Conservation (phyloP, 2,329 filamentous ascomycete species). For the Pseudocercospora cruenta region DNA sequence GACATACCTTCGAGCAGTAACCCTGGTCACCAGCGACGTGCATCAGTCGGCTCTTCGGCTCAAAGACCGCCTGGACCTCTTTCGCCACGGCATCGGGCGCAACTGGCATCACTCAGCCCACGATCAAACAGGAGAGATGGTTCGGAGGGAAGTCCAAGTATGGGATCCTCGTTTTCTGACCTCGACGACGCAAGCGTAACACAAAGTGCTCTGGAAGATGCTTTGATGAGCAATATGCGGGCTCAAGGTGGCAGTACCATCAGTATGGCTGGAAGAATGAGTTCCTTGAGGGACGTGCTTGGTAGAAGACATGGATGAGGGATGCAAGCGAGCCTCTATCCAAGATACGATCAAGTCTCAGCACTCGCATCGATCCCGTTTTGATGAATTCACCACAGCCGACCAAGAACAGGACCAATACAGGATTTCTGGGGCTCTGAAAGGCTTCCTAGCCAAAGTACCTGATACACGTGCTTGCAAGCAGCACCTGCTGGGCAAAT, state of each 20-base stretch:
- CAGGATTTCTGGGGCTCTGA: background rate
- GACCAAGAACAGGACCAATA: background rate
- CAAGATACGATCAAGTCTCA: background rate
- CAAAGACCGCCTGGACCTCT: constrained; percentile 36
- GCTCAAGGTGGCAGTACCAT: constrained; percentile 44
- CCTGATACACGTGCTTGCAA: background rate
- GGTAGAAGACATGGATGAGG: constrained; percentile 17
- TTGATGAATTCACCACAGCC: background rate
- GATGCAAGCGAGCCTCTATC: background rate
- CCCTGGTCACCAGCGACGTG: background rate
- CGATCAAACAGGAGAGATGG: constrained; percentile 58
- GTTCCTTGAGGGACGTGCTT: constrained; percentile 48
- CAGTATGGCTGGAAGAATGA: constrained; percentile 57
- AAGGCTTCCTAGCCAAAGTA: background rate
- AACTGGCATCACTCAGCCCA: constrained; percentile 61
- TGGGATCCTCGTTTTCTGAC: constrained; percentile 86
- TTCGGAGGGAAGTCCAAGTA: constrained; percentile 75
- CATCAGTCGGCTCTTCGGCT: constrained; percentile 7
- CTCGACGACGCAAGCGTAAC: constrained; percentile 82
- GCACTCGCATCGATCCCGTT: background rate
- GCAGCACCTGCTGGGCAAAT: background rate
- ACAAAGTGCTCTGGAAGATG: constrained; percentile 78
- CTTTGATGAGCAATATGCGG: constrained; percentile 72
- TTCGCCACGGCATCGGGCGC: constrained; percentile 61
- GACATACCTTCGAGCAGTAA: background rate